Base-by-base conservation (phyloP, 257 asterid genomes). In the Gentiana dahurica region DNA sequence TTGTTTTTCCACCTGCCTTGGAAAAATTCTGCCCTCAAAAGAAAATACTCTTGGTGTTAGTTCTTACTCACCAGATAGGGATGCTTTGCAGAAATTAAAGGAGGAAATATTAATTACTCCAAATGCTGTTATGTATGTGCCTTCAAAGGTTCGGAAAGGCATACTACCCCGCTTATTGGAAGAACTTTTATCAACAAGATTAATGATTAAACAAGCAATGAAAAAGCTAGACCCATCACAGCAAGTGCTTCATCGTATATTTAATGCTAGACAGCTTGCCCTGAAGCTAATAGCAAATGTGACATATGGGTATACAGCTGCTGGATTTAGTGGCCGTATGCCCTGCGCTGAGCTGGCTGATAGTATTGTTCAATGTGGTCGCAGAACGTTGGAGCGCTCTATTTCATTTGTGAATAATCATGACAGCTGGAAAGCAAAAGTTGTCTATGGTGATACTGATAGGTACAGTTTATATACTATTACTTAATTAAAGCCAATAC, bases 261-360 rank as follows among this genome's bases (percentile, higher is more conserved):
- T 75, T 64, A 81, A 91, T 78, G 94, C 96, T 32, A 86, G 98
- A 52, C 98, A 91, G 66, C 92, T 91, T 72, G 98, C 98, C 54
- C 80, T 91, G 80, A 91, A 91, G 87, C 85, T 91, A 59, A 91
- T 91, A 71, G 85, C 98, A 65, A 91, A 91, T 66, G 98, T 91
- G 65, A 91, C 98, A 35, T 91, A 91, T 66, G 98, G 98, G 43
- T 91, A 91, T 71, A 85, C 98, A 55, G 98, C 98, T 66, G 98
- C 98, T 51, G 98, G 98, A 67, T 91, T 91, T 79, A 91, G 98
- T 69, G 98, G 98, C 47, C 96, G 98, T 58, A 91, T 91, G 98
- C 98, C 98, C 54, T 91, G 98, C 68, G 95, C 95, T 60, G 98
- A 87, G 75, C 95, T 91, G 49, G 98, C 98, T 54, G 98, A 91